A percentile compares a stretch with the other conserved stretches of the same genome.
phyloP scores from a whole-genome alignment of 1,139 yeast species.

The Maudiozyma humilis region DNA sequence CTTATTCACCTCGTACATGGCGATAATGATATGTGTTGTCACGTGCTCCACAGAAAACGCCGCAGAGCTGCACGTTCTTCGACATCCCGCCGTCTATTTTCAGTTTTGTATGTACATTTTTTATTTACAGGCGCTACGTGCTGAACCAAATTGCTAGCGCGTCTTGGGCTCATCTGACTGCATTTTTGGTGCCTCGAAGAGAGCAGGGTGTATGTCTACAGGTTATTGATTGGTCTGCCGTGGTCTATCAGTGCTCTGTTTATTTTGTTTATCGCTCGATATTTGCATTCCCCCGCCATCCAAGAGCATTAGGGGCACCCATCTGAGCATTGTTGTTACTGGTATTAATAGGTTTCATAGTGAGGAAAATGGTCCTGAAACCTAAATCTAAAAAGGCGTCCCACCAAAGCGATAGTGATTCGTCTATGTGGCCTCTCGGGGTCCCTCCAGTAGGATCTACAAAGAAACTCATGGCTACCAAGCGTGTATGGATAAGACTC shows the following conservation, averaged over 20 bases:
- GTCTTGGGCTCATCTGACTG: background rate
- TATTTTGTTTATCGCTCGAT: no score
- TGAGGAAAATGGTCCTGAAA: constrained; percentile 12
- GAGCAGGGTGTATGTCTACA: background rate
- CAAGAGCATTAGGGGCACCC: background rate
- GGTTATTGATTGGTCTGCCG: background rate
- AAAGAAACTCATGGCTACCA: constrained; percentile 5
- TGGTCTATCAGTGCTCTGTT: background rate
- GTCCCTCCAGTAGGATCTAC: constrained; percentile 10
- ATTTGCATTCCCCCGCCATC: no score
- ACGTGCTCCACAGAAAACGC: no score
- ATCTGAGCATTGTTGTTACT: constrained; percentile 6
- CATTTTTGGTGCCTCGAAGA: background rate
- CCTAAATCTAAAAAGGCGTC: constrained; percentile 14
- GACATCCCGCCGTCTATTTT: no score
- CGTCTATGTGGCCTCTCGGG: constrained; percentile 12
- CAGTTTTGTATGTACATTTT: no score
- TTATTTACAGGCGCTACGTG: background rate
- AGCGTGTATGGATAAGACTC: constrained; percentile 2
- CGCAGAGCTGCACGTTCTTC: no score
- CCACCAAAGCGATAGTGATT: background rate
- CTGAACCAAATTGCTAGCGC: background rate
- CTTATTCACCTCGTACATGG: no score
- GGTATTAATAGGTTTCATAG: constrained; percentile 8
- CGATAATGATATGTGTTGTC: no score